Conservation (phyloP, 352 stramenopile species). For the Phytophthora multivora region DNA sequence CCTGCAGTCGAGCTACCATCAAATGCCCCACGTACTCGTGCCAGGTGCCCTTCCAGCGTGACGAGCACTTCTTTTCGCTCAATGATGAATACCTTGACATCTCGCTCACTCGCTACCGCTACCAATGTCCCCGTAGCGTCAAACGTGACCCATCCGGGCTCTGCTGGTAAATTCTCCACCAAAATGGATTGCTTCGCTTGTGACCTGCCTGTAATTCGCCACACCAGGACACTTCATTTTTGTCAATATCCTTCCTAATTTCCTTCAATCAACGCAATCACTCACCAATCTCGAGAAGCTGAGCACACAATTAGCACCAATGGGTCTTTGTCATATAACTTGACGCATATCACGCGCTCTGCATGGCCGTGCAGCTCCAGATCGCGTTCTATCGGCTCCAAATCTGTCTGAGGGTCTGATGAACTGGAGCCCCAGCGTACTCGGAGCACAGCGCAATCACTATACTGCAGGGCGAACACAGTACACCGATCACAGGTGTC, state of each 20-base stretch:
- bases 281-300: constrained; percentile 69
- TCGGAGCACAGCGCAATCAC: constrained; percentile 52
- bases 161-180: constrained; percentile 41
- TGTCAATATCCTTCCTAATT: background rate
- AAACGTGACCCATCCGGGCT: constrained; percentile 62
- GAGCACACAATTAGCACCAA: constrained; percentile 50
- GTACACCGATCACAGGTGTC: constrained; percentile 42
- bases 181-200: constrained; percentile 43
- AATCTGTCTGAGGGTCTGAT: constrained; percentile 27
- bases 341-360: constrained; percentile 48
- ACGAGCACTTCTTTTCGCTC: constrained; percentile 57
- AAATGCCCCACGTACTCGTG: constrained; percentile 38
- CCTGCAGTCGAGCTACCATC: background rate
- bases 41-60: constrained; percentile 75
- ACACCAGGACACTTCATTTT: constrained; percentile 60
- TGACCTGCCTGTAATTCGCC: constrained; percentile 44
- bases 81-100: constrained; percentile 66
- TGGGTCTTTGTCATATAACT: constrained; percentile 25
- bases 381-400: constrained; percentile 25
- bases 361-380: constrained; percentile 60
- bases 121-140: constrained; percentile 68
- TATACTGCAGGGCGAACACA: constrained; percentile 54
- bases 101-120: constrained; percentile 49
- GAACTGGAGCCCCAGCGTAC: constrained; percentile 38
- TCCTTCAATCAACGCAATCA: background rate